phyloP scores from a whole-genome alignment of 257 asterid genomes.

The Schizonepeta tenuifolia region DNA sequence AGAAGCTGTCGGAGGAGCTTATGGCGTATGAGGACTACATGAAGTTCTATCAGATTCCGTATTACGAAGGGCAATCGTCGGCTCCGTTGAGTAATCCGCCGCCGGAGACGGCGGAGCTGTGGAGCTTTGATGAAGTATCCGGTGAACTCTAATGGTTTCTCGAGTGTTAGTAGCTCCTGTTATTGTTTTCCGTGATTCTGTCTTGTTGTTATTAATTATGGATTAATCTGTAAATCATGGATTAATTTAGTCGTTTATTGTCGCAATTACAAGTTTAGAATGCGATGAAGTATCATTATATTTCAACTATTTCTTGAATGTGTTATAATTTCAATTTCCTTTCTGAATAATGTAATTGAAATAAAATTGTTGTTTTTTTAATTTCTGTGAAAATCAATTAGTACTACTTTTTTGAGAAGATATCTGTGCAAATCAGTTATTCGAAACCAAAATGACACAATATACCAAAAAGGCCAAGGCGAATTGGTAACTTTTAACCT shows the following conservation, averaged over 20 bases:
- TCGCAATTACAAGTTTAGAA: background rate
- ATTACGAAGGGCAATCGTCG: conserved; percentile 73
- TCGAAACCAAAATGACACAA: too few relatives aligned
- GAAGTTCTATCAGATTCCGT: conserved; percentile 87
- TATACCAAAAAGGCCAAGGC: too few relatives aligned
- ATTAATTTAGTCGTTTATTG: background rate
- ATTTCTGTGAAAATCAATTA: too few relatives aligned
- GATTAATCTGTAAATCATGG: conserved; percentile 20
- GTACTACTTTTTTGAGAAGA: too few relatives aligned
- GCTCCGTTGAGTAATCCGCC: conserved; percentile 39
- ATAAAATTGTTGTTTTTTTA: too few relatives aligned
- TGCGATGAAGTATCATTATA: background rate
- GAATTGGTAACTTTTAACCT: too few relatives aligned
- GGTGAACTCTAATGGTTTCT: background rate
- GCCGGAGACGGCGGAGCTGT: conserved; percentile 62
- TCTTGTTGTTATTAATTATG: background rate
- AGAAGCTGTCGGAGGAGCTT: conserved; percentile 75
- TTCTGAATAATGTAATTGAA: too few relatives aligned
- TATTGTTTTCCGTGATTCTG: background rate
- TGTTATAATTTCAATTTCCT: background rate
- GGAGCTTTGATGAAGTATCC: conserved; percentile 74
- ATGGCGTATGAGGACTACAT: conserved; percentile 78
- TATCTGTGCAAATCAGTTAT: too few relatives aligned
- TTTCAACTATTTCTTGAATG: background rate
- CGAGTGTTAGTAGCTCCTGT: background rate